These are phyloP conservation scores for Forsythia viridissima DNA, from an alignment of 257 asterid species.

Conservation along the genomic window DNA sequence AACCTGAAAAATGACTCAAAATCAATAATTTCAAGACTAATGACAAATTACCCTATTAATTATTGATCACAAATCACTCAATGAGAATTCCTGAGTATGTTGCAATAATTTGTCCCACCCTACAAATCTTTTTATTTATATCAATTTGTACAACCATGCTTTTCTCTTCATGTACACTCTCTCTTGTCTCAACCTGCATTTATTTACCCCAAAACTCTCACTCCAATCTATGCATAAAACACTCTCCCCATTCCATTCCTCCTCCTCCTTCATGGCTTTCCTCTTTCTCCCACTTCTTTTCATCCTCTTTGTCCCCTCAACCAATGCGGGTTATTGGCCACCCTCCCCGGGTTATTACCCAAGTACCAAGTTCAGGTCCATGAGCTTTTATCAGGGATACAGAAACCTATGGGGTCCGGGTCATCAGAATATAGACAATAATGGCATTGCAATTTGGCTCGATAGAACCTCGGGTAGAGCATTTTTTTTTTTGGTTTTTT, in stretches of 20 bases:
- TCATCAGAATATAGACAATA: slow-evolving; percentile 60
- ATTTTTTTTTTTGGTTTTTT: background rate
- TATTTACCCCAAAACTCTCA: slow-evolving; percentile 9
- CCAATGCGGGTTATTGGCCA: slow-evolving; percentile 65
- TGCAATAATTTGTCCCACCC: slow-evolving; percentile 23
- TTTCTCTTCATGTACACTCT: slow-evolving; percentile 29
- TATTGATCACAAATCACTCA: too few relatives aligned
- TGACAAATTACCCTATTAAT: too few relatives aligned
- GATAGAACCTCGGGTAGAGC: slow-evolving; percentile 65
- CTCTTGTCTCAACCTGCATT: slow-evolving; percentile 43
- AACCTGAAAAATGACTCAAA: background rate
- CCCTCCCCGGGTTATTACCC: slow-evolving; percentile 84
- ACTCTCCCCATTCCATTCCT: background rate
- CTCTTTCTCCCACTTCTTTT: slow-evolving; percentile 24
- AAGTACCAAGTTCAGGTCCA: slow-evolving; percentile 55
- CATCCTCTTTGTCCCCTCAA: slow-evolving; percentile 7
- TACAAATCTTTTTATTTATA: slow-evolving; percentile 39
- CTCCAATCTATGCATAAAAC: background rate
- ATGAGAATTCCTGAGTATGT: background rate
- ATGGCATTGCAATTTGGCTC: slow-evolving; percentile 84
- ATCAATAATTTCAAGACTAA: too few relatives aligned
- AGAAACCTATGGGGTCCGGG: slow-evolving; percentile 75
- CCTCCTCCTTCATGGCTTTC: slow-evolving; percentile 38
- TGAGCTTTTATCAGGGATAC: slow-evolving; percentile 64
- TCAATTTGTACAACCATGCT: slow-evolving; percentile 44